Percentiles rank a stretch among this genome's conserved stretches.
Evolutionary conservation across 306 rosid species (phyloP).

Genomic region (Glycine soja): DNA sequence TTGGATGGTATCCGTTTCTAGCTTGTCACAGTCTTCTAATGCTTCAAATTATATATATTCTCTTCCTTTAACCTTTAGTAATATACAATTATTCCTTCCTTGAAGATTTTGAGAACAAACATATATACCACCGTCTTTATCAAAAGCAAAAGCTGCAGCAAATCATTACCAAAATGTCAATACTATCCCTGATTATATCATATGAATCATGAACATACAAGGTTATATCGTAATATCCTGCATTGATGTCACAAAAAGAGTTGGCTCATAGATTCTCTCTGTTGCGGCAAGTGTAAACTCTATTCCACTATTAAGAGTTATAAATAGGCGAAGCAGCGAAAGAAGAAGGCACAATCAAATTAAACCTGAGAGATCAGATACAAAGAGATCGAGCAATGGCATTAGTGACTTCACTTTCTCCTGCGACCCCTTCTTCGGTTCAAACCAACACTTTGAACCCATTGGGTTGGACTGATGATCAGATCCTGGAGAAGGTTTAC

Average conservation of each 20-base stretch:
- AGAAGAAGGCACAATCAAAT: not conserved
- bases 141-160: conserved; percentile 46
- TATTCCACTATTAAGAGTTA: not conserved
- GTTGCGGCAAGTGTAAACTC: not conserved
- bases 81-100: conserved; percentile 46
- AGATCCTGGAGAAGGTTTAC: conserved; percentile 52
- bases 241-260: not conserved
- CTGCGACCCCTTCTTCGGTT: not conserved
- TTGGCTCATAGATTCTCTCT: not conserved
- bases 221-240: conserved; percentile 1
- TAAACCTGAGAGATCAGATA: too few relatives aligned
- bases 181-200: not conserved
- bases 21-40: not conserved
- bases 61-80: conserved; percentile 42
- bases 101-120: conserved; percentile 26
- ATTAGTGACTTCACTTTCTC: conserved; percentile 3
- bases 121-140: conserved; percentile 22
- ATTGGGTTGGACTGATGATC: conserved; percentile 43
- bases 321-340: conserved; percentile 34
- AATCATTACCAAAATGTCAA: conserved; percentile 2
- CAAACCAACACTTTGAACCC: conserved; percentile 32
- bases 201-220: not conserved
- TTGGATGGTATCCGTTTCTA: not conserved
- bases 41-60: conserved; percentile 11
- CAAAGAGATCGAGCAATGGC: not conserved